Percentiles rank a stretch among this genome's conserved stretches.
Evolutionary conservation across 768 basidiomycete species (phyloP).

Genomic region (Serendipita indica): DNA sequence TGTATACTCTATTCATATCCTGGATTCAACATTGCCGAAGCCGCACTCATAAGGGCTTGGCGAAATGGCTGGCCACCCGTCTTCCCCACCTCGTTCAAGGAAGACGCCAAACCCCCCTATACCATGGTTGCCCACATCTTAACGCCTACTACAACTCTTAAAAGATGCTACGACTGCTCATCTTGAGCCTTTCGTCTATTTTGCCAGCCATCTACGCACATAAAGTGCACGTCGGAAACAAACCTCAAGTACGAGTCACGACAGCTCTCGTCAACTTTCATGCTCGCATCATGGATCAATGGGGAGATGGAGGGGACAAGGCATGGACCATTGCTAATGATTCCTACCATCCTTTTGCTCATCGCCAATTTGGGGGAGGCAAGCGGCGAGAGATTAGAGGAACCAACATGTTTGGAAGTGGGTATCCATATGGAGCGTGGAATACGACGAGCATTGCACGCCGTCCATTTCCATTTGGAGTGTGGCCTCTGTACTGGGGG

Average conservation of each 20-base stretch:
- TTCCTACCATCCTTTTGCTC: not conserved
- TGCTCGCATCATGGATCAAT: not conserved
- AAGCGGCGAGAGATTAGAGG: not conserved
- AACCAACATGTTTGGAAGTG: conserved; percentile 1
- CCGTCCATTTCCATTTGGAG: not conserved
- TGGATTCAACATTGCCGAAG: no score
- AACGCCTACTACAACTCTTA: no score
- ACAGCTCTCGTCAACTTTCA: not conserved
- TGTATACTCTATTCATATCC: no score
- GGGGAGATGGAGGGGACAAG: not conserved
- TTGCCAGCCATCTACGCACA: no score
- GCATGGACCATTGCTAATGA: not conserved
- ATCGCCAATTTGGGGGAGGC: not conserved
- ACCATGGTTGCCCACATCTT: no score
- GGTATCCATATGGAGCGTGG: not conserved
- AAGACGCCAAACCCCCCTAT: no score
- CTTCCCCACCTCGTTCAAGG: no score
- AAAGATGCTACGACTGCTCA: no score
- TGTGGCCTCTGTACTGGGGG: conserved; percentile 5
- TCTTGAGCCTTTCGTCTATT: no score
- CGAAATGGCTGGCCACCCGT: no score
- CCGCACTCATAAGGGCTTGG: no score
- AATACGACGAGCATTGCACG: not conserved
- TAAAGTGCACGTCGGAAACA: no score
- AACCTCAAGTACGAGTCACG: not conserved